Conservation (phyloP, 176 grass and related monocot genomes). For the Microstegium vimineum region DNA sequence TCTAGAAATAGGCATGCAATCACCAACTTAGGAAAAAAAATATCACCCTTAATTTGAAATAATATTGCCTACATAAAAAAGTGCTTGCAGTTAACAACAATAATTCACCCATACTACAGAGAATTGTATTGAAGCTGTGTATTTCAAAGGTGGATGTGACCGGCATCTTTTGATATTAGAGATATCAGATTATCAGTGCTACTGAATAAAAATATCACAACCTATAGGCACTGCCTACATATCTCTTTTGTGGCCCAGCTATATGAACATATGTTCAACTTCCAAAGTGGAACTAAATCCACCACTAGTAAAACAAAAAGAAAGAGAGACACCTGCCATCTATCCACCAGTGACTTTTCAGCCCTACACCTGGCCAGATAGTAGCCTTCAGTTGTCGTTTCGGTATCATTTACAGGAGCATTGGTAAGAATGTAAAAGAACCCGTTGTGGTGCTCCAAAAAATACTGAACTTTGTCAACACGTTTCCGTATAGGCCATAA, state of each 20-base stretch:
- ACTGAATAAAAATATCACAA: background rate
- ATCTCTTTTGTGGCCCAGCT: background rate
- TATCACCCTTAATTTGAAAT: background rate
- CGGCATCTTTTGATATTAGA: background rate
- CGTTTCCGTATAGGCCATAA: slow-evolving; percentile 72
- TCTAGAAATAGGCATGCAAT: slow-evolving; percentile 44
- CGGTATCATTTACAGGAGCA: slow-evolving; percentile 39
- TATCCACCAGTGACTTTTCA: slow-evolving; percentile 62
- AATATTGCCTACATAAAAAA: background rate
- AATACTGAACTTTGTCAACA: slow-evolving; percentile 74
- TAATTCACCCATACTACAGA: background rate
- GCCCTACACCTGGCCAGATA: slow-evolving; percentile 75
- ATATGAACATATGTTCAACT: background rate
- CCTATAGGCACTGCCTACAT: background rate
- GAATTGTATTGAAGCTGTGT: background rate
- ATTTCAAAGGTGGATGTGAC: background rate
- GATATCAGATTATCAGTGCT: background rate
- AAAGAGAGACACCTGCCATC: slow-evolving; percentile 65
- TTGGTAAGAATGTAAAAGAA: slow-evolving; percentile 98
- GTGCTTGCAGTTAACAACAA: background rate
- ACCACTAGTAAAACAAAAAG: background rate
- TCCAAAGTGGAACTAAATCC: background rate
- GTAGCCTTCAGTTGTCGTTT: slow-evolving; percentile 54
- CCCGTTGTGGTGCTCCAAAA: slow-evolving; percentile 93
- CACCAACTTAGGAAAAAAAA: slow-evolving; percentile 1